These are phyloP conservation scores for Phytopythium sindhum DNA, from an alignment of 352 stramenopile species.

Conservation along the genomic window DNA sequence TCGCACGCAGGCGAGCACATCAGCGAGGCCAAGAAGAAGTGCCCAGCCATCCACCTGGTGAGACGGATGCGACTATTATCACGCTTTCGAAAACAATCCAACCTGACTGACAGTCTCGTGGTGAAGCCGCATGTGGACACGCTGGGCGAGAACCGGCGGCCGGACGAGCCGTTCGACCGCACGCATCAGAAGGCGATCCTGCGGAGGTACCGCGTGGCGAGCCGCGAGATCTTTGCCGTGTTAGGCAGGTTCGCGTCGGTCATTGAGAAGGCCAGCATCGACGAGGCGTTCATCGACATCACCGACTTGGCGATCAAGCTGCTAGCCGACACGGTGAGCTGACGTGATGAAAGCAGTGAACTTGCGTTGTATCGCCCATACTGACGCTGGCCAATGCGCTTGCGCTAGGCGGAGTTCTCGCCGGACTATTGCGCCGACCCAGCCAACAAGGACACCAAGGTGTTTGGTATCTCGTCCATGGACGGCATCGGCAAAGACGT, in stretches of 20 bases:
- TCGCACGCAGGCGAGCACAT: conserved; percentile 51
- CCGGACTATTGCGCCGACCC: conserved; percentile 62
- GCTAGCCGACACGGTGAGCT: conserved; percentile 41
- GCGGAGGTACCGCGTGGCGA: conserved; percentile 73
- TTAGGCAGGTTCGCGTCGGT: conserved; percentile 42
- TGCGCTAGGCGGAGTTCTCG: conserved; percentile 36
- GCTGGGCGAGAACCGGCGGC: conserved; percentile 69
- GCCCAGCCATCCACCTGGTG: conserved; percentile 76
- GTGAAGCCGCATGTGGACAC: conserved; percentile 78
- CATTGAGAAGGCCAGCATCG: conserved; percentile 75
- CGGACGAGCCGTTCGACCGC: conserved; percentile 57
- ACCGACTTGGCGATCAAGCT: conserved; percentile 58
- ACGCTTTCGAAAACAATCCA: neutral
- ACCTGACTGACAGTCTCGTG: neutral
- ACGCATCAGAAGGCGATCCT: conserved; percentile 82
- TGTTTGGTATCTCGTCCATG: conserved; percentile 55
- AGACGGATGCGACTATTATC: neutral
- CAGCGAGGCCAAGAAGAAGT: conserved; percentile 62
- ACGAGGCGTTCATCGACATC: conserved; percentile 83
- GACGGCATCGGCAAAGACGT: conserved; percentile 28
- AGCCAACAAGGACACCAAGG: conserved; percentile 59
- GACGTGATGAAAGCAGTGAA: neutral
- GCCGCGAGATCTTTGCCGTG: conserved; percentile 73
- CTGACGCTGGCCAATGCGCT: neutral
- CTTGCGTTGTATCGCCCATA: neutral